Evolutionary conservation across 2,329 filamentous ascomycete species (phyloP), one percentile per base, ranked within the genome.

Genomic region (Penicillium fuscoglaucum): DNA sequence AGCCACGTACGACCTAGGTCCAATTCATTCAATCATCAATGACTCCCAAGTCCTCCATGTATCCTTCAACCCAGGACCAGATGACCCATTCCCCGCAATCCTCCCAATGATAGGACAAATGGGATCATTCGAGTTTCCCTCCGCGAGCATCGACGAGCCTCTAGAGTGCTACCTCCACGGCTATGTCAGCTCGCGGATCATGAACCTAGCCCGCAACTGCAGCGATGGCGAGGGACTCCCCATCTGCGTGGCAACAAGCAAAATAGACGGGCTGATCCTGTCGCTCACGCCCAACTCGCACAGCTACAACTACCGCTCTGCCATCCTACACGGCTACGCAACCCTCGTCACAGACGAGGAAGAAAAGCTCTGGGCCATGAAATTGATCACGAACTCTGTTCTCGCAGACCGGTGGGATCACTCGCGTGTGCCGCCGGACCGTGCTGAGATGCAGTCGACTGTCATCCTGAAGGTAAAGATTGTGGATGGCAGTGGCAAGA

Each of bases 61-160:
- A 67, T 91, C 90, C 62, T 96, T 96, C 81, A 84, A 82, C 51
- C 80, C 83, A 2, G 79, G 80, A 5, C 76, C 82, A 0, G 76
- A 80, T 45, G 84, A 86, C 53, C 87, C 89, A 1, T 95, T 93
- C 70, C 90, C 91, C 4, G 84, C 86, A 52, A 87, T 88, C 54
- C 82, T 96, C 2, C 91, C 91, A 61, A 93, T 96, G 90, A 90
- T 96, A 68, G 90, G 90, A 52, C 87, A 90, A 67, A 89, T 95
- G 82, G 90, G 86, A 13, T 90, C 87, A 26, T 95, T 88, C 71
- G 80, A 80, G 9, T 77, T 79, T 58, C 87, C 87, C 6, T 87
- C 83, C 54, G 81, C 85, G 17, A 80, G 81, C 52, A 73, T 83
- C 19, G 80, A 83, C 51, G 87, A 91, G 63, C 85, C 87, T 0